A percentile compares a stretch with the other conserved stretches of the same genome.
phyloP scores from a whole-genome alignment of 768 basidiomycete genomes.

The Cystobasidium tubakii region DNA sequence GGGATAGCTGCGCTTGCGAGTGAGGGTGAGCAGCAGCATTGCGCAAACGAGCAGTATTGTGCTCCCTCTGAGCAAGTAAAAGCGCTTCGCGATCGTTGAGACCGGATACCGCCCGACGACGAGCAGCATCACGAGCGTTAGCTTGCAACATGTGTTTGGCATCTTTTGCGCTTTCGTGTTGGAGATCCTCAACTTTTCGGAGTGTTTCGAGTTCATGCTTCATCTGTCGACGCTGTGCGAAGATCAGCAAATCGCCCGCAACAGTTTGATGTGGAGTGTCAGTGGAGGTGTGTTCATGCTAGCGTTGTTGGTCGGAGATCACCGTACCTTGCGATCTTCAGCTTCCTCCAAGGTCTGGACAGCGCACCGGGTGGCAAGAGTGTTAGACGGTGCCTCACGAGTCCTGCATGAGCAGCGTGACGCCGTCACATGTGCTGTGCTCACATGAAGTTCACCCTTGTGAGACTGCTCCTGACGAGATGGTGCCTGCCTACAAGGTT shows the following conservation, averaged over 20 bases:
- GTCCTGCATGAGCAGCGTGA: too few species aligned
- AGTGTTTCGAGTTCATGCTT: constrained; percentile 32
- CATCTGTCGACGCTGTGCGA: constrained; percentile 22
- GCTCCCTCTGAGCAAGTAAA: not conserved
- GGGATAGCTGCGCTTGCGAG: not conserved
- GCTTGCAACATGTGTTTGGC: not conserved
- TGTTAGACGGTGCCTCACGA: too few species aligned
- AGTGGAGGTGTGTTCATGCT: too few species aligned
- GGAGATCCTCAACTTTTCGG: constrained; percentile 5
- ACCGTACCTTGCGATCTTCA: constrained; percentile 9
- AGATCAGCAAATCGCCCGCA: too few species aligned
- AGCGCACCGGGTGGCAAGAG: not conserved
- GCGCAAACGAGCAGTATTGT: not conserved
- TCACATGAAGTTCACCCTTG: constrained; percentile 24
- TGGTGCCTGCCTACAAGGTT: constrained; percentile 6
- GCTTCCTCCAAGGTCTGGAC: constrained; percentile 12
- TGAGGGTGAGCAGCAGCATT: not conserved
- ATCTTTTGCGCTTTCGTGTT: constrained; percentile 8
- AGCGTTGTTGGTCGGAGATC: too few species aligned
- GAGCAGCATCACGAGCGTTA: not conserved
- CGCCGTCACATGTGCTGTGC: too few species aligned
- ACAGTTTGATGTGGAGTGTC: too few species aligned
- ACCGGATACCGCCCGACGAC: constrained; percentile 11
- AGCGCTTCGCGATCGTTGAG: not conserved
- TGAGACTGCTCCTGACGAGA: constrained; percentile 5